Conservation (phyloP, 176 grass and related monocot species). For the Musa troglodytarum region DNA sequence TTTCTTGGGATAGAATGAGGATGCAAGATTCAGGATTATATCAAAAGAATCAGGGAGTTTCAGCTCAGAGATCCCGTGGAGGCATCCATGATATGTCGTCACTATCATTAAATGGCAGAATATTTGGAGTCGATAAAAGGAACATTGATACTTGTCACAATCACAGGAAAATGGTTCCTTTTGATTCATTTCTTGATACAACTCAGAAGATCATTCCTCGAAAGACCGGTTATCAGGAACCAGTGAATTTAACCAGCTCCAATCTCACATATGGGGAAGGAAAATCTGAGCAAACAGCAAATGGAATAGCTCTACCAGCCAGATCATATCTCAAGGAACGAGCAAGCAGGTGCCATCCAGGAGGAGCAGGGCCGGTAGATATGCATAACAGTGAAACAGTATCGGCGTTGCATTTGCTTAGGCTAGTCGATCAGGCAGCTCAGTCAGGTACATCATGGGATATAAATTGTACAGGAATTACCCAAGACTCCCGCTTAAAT, state of each 20-base stretch:
- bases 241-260: not conserved
- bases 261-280: slow-evolving; percentile 11
- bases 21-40: slow-evolving; percentile 24
- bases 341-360: slow-evolving; percentile 25
- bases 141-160: slow-evolving; percentile 16
- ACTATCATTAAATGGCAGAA: slow-evolving; percentile 11
- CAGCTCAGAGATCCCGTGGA: slow-evolving; percentile 25
- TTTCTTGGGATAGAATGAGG: slow-evolving; percentile 14
- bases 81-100: slow-evolving; percentile 17
- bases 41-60: slow-evolving; percentile 2
- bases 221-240: not conserved
- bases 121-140: slow-evolving; percentile 24
- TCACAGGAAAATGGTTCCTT: not conserved
- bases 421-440: slow-evolving; percentile 44
- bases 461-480: slow-evolving; percentile 23
- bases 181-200: not conserved
- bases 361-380: slow-evolving; percentile 18
- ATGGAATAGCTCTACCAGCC: slow-evolving; percentile 18
- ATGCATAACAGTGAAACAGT: slow-evolving; percentile 42
- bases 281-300: slow-evolving; percentile 15
- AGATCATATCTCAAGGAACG: slow-evolving; percentile 23
- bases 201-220: not conserved
- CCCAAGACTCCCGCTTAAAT: not conserved
- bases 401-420: slow-evolving; percentile 46
- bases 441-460: slow-evolving; percentile 15